These are phyloP conservation scores for Lipomyces mesembrius DNA, from an alignment of 805 yeast species.

Conservation along the genomic window DNA sequence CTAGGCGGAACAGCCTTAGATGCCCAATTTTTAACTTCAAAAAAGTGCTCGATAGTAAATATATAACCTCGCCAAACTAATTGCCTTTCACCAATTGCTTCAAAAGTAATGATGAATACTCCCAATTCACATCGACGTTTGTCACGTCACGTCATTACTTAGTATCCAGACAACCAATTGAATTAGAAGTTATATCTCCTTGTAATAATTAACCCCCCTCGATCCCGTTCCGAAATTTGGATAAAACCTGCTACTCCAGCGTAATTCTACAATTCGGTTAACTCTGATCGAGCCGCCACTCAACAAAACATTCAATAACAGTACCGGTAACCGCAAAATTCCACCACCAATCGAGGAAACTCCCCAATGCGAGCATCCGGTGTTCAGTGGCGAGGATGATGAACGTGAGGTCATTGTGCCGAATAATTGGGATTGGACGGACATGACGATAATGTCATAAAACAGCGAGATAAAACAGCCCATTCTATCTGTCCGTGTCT, in stretches of 20 bases:
- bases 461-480: slow-evolving; percentile 34
- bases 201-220: background rate
- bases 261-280: background rate
- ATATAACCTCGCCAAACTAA: background rate
- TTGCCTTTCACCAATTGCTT: background rate
- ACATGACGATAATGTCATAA: slow-evolving; percentile 32
- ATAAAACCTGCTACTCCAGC: background rate
- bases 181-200: background rate
- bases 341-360: background rate
- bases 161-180: background rate
- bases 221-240: background rate
- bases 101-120: background rate
- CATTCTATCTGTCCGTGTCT: slow-evolving; percentile 11
- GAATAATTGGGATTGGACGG: slow-evolving; percentile 3
- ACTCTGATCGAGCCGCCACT: background rate
- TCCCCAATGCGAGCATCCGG: slow-evolving; percentile 3
- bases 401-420: background rate
- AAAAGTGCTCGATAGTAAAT: background rate
- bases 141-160: background rate
- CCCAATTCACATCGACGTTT: background rate
- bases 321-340: slow-evolving; percentile 5
- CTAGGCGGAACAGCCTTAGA: background rate
- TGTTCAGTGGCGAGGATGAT: background rate
- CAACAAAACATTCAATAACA: background rate
- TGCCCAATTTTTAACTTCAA: background rate